Percentiles rank a stretch among this genome's conserved stretches.
phyloP scores from a whole-genome alignment of 495 filamentous ascomycete genomes.

The Penicillium pancosmium region DNA sequence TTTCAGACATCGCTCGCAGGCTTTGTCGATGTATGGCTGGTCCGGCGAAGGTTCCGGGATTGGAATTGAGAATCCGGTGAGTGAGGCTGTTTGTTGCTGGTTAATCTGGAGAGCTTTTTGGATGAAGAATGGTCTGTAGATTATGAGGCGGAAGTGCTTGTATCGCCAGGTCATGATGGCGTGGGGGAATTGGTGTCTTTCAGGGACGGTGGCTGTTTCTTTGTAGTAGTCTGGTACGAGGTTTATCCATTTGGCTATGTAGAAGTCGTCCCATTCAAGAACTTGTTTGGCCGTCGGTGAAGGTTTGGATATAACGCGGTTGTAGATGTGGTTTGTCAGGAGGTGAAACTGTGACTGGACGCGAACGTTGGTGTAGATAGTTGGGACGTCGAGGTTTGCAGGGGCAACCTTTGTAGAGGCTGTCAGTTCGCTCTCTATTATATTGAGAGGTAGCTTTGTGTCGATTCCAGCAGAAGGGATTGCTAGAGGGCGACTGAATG shows the following conservation, averaged over 20 bases:
- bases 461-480: constrained; percentile 10
- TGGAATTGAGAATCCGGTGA: neutral
- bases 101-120: constrained; percentile 4
- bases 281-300: constrained; percentile 7
- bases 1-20: constrained; percentile 6
- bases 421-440: constrained; percentile 5
- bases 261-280: constrained; percentile 10
- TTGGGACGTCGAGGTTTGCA: constrained; percentile 1
- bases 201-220: constrained; percentile 4
- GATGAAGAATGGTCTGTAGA: constrained; percentile 8
- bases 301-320: constrained; percentile 9
- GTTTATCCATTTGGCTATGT: constrained; percentile 5
- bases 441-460: constrained; percentile 10
- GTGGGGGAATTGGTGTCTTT: constrained; percentile 1
- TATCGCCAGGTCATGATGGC: constrained; percentile 14
- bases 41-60: neutral
- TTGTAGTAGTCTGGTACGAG: constrained; percentile 8
- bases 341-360: constrained; percentile 12
- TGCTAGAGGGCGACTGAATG: constrained; percentile 10
- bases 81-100: neutral
- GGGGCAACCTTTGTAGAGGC: neutral
- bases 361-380: constrained; percentile 10
- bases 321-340: constrained; percentile 10
- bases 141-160: constrained; percentile 11
- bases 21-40: neutral